Conservation (phyloP, 2,329 filamentous ascomycete genomes). For the Hypoxylon sp. region DNA sequence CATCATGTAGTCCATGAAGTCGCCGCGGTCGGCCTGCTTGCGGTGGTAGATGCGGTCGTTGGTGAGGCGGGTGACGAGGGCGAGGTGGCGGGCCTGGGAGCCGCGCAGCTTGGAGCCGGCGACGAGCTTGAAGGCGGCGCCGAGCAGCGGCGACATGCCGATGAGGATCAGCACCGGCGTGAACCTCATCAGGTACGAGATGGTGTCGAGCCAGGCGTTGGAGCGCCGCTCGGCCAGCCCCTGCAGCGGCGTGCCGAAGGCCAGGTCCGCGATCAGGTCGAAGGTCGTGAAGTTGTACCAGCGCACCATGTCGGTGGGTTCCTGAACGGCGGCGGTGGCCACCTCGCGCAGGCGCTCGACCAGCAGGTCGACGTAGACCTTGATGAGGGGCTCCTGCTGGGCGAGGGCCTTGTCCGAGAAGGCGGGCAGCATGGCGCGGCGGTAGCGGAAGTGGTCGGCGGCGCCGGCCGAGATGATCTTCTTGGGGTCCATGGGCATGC, state of each 20-base stretch:
- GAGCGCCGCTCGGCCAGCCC: slow-evolving; percentile 50
- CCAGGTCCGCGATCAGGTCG: slow-evolving; percentile 41
- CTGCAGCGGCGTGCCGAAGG: slow-evolving; percentile 40
- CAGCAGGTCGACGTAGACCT: slow-evolving; percentile 45
- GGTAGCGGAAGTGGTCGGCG: slow-evolving; percentile 55
- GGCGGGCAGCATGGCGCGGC: slow-evolving; percentile 59
- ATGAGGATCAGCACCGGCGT: slow-evolving; percentile 37
- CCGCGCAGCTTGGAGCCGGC: slow-evolving; percentile 40
- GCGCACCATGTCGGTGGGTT: slow-evolving; percentile 43
- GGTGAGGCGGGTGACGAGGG: slow-evolving; percentile 35
- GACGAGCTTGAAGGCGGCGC: slow-evolving; percentile 28
- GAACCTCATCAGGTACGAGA: slow-evolving; percentile 35
- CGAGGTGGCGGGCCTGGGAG: slow-evolving; percentile 41
- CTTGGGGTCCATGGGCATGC: slow-evolving; percentile 35
- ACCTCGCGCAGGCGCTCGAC: slow-evolving; percentile 41
- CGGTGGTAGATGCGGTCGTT: slow-evolving; percentile 38
- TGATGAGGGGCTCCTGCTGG: slow-evolving; percentile 48
- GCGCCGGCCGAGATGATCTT: slow-evolving; percentile 40
- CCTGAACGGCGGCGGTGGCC: slow-evolving; percentile 24
- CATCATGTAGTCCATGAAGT: slow-evolving; percentile 46
- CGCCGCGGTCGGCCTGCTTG: slow-evolving; percentile 41
- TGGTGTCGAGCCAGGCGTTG: slow-evolving; percentile 42
- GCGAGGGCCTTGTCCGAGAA: slow-evolving; percentile 51
- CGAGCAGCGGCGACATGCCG: slow-evolving; percentile 28
- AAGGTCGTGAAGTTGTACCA: slow-evolving; percentile 49